These are phyloP conservation scores for Ceratobasidium sp. DNA, from an alignment of 1,284 basidiomycete species.

Conservation along the genomic window DNA sequence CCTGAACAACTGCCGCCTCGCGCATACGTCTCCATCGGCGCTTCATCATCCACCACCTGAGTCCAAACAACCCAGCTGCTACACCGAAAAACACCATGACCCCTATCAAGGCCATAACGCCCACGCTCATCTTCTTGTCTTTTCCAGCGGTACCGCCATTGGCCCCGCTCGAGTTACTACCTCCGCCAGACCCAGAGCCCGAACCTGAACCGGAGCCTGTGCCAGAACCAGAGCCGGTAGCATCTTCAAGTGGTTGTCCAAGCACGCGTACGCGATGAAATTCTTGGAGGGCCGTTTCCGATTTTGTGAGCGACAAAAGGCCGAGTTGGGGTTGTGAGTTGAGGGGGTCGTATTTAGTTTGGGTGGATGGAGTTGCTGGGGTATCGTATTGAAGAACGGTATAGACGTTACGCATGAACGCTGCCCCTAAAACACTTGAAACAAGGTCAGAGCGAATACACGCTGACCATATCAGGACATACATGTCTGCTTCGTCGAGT, in stretches of 20 bases:
- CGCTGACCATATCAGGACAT: conserved; percentile 1
- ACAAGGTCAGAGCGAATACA: too few species aligned
- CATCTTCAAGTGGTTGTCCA: conserved; percentile 22
- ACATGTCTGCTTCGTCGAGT: conserved; percentile 42
- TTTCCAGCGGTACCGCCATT: conserved; percentile 1
- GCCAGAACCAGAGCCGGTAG: conserved; percentile 7
- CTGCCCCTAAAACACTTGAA: conserved; percentile 45
- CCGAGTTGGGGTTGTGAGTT: conserved; percentile 43
- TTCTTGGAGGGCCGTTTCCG: conserved; percentile 43
- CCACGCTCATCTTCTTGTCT: conserved; percentile 41
- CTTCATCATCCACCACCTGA: conserved; percentile 41
- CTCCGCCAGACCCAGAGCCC: conserved; percentile 13
- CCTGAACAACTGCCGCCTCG: not conserved
- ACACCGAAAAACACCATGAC: conserved; percentile 43
- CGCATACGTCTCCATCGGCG: conserved; percentile 37
- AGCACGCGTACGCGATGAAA: conserved; percentile 47
- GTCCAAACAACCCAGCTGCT: conserved; percentile 34
- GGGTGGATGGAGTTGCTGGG: conserved; percentile 10
- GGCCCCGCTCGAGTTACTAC: not conserved
- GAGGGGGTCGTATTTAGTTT: conserved; percentile 9
- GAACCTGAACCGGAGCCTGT: too few species aligned
- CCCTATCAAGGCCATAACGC: conserved; percentile 40
- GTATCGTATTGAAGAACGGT: conserved; percentile 47
- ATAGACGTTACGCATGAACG: conserved; percentile 49
- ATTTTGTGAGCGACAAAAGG: conserved; percentile 47